A percentile compares a stretch with the other conserved stretches of the same genome.
phyloP scores from a whole-genome alignment of 345 rosid species.

The Populus alba region DNA sequence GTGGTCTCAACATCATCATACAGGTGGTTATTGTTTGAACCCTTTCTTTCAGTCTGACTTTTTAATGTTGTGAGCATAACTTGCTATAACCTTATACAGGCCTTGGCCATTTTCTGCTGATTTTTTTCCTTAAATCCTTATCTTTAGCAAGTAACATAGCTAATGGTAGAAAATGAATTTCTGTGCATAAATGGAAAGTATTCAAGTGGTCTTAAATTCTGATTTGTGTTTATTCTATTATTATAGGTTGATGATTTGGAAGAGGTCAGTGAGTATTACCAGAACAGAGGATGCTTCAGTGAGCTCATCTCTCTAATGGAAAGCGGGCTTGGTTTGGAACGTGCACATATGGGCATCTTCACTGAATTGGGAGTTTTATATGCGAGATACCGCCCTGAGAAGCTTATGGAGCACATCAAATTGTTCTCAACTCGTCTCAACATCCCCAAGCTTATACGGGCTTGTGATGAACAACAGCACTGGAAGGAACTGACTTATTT shows the following conservation, averaged over 20 bases:
- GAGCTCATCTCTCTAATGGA: constrained; percentile 94
- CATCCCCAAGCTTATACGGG: constrained; percentile 91
- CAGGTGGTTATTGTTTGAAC: constrained; percentile 47
- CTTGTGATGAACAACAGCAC: constrained; percentile 97
- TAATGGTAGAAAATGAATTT: background rate
- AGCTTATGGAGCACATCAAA: constrained; percentile 97
- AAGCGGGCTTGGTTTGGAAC: constrained; percentile 92
- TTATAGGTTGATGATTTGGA: constrained; percentile 88
- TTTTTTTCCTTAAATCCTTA: background rate
- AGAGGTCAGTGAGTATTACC: constrained; percentile 92
- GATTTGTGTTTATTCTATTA: background rate
- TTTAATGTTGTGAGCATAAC: background rate
- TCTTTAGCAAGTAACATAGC: background rate
- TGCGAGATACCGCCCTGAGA: constrained; percentile 91
- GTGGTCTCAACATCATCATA: constrained; percentile 86
- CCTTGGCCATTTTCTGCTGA: background rate
- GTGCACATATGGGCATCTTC: constrained; percentile 98
- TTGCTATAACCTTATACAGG: background rate
- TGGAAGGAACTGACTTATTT: constrained; percentile 90
- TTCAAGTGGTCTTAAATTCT: background rate
- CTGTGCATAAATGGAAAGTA: background rate
- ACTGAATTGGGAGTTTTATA: constrained; percentile 94
- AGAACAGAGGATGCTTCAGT: constrained; percentile 92
- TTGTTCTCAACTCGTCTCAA: constrained; percentile 93
- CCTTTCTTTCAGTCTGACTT: background rate